phyloP scores from a whole-genome alignment of 768 basidiomycete species.

The Suillus variegatus region DNA sequence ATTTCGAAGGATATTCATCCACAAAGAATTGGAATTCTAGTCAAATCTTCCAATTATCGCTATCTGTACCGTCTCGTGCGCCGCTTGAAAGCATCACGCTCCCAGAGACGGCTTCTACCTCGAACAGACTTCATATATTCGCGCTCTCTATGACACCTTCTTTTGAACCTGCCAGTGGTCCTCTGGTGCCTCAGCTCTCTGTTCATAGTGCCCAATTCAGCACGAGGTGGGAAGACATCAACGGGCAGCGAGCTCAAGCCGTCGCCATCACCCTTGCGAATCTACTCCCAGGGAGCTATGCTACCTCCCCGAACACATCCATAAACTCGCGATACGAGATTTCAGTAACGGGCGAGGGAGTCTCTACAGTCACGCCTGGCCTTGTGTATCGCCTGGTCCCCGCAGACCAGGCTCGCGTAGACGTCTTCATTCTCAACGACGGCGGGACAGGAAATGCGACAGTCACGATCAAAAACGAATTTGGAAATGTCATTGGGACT shows the following conservation, averaged over 20 bases:
- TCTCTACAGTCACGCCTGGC: constrained; percentile 46
- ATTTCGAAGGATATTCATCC: constrained; percentile 38
- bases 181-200: constrained; percentile 32
- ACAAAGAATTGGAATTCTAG: constrained; percentile 43
- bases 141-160: constrained; percentile 44
- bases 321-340: constrained; percentile 35
- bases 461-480: constrained; percentile 32
- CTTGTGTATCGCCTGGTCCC: constrained; percentile 47
- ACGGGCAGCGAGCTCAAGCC: constrained; percentile 42
- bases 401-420: constrained; percentile 50
- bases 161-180: constrained; percentile 25
- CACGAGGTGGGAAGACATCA: constrained; percentile 45
- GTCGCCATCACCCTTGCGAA: constrained; percentile 57
- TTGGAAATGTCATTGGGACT: constrained; percentile 37
- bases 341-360: constrained; percentile 37
- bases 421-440: constrained; percentile 47
- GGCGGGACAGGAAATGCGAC: constrained; percentile 29
- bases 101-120: constrained; percentile 29
- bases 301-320: constrained; percentile 29
- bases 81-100: constrained; percentile 46
- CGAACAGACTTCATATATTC: constrained; percentile 46
- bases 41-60: constrained; percentile 48
- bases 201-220: constrained; percentile 47
- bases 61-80: constrained; percentile 41
- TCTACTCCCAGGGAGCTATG: constrained; percentile 39